A percentile compares a stretch with the other conserved stretches of the same genome.
Conservation (phyloP, 75 land plant species). For the Cunninghamia lanceolata region DNA sequence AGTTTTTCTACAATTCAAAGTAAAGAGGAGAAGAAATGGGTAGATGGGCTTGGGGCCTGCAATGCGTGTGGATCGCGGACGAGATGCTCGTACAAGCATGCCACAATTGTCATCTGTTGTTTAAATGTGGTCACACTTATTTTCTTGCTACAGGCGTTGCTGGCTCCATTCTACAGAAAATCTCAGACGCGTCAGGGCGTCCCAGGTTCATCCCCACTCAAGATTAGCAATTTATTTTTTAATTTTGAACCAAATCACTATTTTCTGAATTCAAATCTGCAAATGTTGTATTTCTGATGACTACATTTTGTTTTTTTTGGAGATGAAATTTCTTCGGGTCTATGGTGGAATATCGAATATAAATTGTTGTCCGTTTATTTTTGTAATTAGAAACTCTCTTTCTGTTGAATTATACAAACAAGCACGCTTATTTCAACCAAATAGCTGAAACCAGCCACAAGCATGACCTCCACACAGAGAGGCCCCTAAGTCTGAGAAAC, state of each 20-base stretch:
- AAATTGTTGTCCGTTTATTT: neutral
- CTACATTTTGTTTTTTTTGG: neutral
- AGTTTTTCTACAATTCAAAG: neutral
- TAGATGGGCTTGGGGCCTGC: neutral
- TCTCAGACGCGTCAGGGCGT: neutral
- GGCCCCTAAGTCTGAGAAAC: neutral
- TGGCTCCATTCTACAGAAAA: slow-evolving; percentile 17
- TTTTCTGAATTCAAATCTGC: neutral
- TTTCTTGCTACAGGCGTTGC: slow-evolving; percentile 33
- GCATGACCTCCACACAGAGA: neutral
- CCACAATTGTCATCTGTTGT: slow-evolving; percentile 34
- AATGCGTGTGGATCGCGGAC: slow-evolving; percentile 10
- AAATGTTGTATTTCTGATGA: neutral
- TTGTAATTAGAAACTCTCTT: neutral
- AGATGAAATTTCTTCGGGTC: neutral
- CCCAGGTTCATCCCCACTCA: slow-evolving; percentile 12
- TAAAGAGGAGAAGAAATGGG: neutral
- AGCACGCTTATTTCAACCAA: no score
- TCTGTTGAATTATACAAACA: no score
- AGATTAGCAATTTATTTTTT: neutral
- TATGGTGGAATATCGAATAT: neutral
- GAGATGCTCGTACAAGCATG: slow-evolving; percentile 39
- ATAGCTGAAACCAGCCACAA: neutral
- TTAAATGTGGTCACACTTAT: slow-evolving; percentile 34
- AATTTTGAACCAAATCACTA: neutral